Base-by-base conservation (phyloP, 331 rosid species). In the Pyrus hybrid region DNA sequence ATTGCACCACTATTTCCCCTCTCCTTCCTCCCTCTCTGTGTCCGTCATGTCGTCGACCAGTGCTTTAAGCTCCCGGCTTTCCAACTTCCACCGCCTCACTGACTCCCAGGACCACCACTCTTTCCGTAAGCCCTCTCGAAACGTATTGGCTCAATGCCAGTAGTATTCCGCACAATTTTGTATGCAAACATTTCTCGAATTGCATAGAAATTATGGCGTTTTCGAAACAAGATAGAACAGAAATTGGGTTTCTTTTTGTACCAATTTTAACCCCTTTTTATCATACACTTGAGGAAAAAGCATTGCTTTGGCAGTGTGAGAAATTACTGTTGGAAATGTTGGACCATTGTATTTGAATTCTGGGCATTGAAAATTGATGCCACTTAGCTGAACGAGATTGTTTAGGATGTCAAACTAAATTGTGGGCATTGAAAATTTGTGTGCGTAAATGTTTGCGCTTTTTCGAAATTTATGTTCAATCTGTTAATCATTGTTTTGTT, bases 1-100 rank as follows among this genome's bases (percentile, higher is more conserved):
- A 62, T 21, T 41, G 9, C 41, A 43, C 69, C 43, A 0, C 17
- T 29, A 51, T 29, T 56, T 56, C 32, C 21, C 54, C 8, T 18
- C 51, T 43, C 16, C 17, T 17, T 11, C 32, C n/a, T 54, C 51
- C 17, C 16, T 8, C 9, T 54, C 65, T 13, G 35, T 1, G 21
- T 72, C 66, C 57, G 57, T 16, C 43, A 75, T 79, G 82, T 78
- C 82, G 68, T 79, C 68, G 68, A 79, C 82, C 45, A 73, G 64
- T 17, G 82, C 82, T 58, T 45, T 79, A 43, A 67, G 65, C 64
- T 79, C 82, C 16, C 74, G 66, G 30, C 70, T 57, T 22, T 49
- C 81, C 62, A 63, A 6, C 41, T 32, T 56, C 12, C 72, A 51
- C 77, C 76, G 67, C 6, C 75, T 57, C 56, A 7, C 64, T 33